Evolutionary conservation across 2,329 filamentous ascomycete genomes (phyloP).

Genomic region (Calonectria naviculata): DNA sequence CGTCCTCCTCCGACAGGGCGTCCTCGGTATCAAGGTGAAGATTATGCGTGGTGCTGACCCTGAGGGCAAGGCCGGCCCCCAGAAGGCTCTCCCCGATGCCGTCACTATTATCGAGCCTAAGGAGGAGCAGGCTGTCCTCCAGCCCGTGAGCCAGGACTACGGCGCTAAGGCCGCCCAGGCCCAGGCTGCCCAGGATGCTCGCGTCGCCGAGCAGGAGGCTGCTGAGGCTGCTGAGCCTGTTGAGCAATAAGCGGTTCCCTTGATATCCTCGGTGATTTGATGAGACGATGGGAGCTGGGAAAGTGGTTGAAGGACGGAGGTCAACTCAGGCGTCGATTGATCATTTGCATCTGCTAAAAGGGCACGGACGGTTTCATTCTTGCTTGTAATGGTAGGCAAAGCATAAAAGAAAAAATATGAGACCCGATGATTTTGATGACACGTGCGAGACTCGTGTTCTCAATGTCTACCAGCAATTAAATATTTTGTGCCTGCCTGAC

Average conservation of each 20-base stretch:
- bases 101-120: conserved; percentile 99
- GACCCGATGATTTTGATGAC: conserved; percentile 47
- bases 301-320: conserved; percentile 46
- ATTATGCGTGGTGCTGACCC: conserved; percentile 99
- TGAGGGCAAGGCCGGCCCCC: conserved; percentile 97
- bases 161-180: conserved; percentile 84
- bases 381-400: conserved; percentile 52
- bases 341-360: conserved; percentile 54
- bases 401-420: conserved; percentile 50
- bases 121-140: conserved; percentile 95
- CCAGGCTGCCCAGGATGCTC: conserved; percentile 74
- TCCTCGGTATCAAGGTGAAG: conserved; percentile 99
- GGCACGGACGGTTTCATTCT: conserved; percentile 52
- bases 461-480: conserved; percentile 34
- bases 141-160: conserved; percentile 98
- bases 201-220: conserved; percentile 67
- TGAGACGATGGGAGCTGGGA: conserved; percentile 36
- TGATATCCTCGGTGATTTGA: conserved; percentile 34
- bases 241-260: conserved; percentile 49
- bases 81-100: conserved; percentile 97
- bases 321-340: conserved; percentile 55
- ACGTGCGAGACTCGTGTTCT: conserved; percentile 35
- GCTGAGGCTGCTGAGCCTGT: conserved; percentile 61
- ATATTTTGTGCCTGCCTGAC: not conserved
- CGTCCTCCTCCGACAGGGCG: conserved; percentile 99